phyloP scores from a whole-genome alignment of 2,329 filamentous ascomycete species.

The Exophiala sideris region DNA sequence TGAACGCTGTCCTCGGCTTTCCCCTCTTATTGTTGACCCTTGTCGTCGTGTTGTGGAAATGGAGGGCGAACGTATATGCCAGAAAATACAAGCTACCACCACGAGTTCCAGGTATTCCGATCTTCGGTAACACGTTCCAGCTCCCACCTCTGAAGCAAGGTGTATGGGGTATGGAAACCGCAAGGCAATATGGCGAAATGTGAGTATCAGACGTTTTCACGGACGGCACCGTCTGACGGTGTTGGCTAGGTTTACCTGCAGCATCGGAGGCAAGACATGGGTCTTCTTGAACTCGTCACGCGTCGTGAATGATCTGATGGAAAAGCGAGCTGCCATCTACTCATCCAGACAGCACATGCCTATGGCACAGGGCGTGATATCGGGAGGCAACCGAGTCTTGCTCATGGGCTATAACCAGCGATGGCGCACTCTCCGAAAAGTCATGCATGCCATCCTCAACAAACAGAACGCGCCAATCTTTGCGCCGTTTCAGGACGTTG shows the following conservation, averaged over 20 bases:
- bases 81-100: slow-evolving; percentile 19
- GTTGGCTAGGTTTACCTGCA: slow-evolving; percentile 15
- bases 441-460: slow-evolving; percentile 29
- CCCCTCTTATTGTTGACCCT: too few species aligned
- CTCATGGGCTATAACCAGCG: slow-evolving; percentile 40
- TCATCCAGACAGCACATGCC: slow-evolving; percentile 35
- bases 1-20: too few species aligned
- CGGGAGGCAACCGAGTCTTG: slow-evolving; percentile 41
- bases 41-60: too few species aligned
- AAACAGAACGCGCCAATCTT: slow-evolving; percentile 21
- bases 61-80: too few species aligned
- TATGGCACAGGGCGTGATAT: slow-evolving; percentile 30
- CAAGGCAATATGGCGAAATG: slow-evolving; percentile 21
- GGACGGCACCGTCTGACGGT: neutral
- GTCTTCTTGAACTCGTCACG: slow-evolving; percentile 22
- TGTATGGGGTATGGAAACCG: slow-evolving; percentile 18
- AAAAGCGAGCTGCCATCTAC: slow-evolving; percentile 38
- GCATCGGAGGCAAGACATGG: slow-evolving; percentile 19
- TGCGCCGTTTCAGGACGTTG: slow-evolving; percentile 24
- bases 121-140: slow-evolving; percentile 24
- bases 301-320: slow-evolving; percentile 35
- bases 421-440: slow-evolving; percentile 25
- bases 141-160: slow-evolving; percentile 21
- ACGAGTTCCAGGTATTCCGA: slow-evolving; percentile 16
- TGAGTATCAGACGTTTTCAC: neutral